These are phyloP conservation scores for Colletotrichum sp. DNA, from an alignment of 2,329 filamentous ascomycete species.

Conservation along the genomic window DNA sequence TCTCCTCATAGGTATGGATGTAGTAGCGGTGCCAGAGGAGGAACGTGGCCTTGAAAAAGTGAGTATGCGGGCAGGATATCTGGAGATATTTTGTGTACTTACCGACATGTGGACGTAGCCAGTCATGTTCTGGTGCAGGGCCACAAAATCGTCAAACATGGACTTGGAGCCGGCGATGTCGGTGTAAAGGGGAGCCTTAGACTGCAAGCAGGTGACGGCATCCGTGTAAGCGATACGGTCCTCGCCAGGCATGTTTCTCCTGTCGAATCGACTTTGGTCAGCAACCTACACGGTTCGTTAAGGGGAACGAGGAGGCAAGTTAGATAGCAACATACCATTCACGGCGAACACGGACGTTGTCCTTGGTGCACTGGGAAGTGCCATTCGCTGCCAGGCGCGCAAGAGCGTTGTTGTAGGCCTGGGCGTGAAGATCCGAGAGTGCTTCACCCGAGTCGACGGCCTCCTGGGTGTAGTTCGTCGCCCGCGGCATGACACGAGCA, in stretches of 20 bases:
- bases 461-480: background rate
- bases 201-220: background rate
- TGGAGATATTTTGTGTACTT: background rate
- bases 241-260: background rate
- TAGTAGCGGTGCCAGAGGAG: slow-evolving; percentile 27
- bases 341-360: background rate
- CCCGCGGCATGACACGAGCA: background rate
- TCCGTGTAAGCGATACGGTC: slow-evolving; percentile 1
- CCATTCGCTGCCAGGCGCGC: background rate
- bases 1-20: slow-evolving; percentile 23
- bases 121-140: background rate
- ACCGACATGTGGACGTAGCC: background rate
- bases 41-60: background rate
- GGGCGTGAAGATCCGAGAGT: background rate
- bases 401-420: background rate
- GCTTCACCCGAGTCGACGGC: background rate
- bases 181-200: background rate
- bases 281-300: background rate
- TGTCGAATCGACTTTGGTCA: background rate
- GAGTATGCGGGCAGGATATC: background rate
- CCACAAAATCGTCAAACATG: slow-evolving; percentile 7
- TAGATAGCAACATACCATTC: background rate
- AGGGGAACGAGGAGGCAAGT: background rate
- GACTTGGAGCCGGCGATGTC: background rate
- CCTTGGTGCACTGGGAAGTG: background rate